A percentile compares a stretch with the other conserved stretches of the same genome.
Evolutionary conservation across 2,329 filamentous ascomycete species (phyloP).

Genomic region (Penicillium hordei): DNA sequence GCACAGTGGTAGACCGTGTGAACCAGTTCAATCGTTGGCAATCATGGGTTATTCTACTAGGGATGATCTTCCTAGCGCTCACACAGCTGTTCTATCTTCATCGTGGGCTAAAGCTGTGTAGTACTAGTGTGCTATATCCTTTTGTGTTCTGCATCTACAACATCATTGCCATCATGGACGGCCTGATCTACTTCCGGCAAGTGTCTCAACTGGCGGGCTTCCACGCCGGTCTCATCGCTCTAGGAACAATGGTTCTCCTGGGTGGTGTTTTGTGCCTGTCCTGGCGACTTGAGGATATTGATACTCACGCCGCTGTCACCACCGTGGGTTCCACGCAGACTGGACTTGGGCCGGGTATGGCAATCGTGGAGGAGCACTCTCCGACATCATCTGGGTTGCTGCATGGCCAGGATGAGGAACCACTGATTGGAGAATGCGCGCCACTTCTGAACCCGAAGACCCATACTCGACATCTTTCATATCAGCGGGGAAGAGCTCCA

Average conservation of each 20-base stretch:
- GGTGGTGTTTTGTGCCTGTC: constrained; percentile 87
- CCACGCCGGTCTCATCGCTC: constrained; percentile 69
- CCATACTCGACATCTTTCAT: constrained; percentile 27
- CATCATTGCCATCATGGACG: constrained; percentile 96
- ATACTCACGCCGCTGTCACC: constrained; percentile 36
- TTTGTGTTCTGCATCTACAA: constrained; percentile 99
- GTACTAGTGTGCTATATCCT: constrained; percentile 92
- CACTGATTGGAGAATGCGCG: constrained; percentile 42
- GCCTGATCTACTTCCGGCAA: constrained; percentile 94
- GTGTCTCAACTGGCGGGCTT: constrained; percentile 73
- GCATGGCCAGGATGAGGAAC: constrained; percentile 36
- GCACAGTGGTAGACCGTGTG: constrained; percentile 76
- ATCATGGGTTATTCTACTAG: constrained; percentile 85
- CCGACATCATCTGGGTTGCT: constrained; percentile 26
- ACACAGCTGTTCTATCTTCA: constrained; percentile 95
- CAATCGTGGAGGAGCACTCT: constrained; percentile 64
- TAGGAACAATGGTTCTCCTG: constrained; percentile 84
- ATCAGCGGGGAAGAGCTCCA: constrained; percentile 38
- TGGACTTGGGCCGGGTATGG: constrained; percentile 76
- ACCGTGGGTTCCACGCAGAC: constrained; percentile 59
- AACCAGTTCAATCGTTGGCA: constrained; percentile 97
- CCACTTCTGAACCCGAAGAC: constrained; percentile 36
- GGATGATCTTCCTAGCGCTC: constrained; percentile 76
- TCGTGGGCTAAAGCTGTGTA: constrained; percentile 87
- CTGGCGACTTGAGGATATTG: constrained; percentile 80